A percentile compares a stretch with the other conserved stretches of the same genome.
Evolutionary conservation across 2,329 filamentous ascomycete species (phyloP).

Genomic region (Xylaria sp.): DNA sequence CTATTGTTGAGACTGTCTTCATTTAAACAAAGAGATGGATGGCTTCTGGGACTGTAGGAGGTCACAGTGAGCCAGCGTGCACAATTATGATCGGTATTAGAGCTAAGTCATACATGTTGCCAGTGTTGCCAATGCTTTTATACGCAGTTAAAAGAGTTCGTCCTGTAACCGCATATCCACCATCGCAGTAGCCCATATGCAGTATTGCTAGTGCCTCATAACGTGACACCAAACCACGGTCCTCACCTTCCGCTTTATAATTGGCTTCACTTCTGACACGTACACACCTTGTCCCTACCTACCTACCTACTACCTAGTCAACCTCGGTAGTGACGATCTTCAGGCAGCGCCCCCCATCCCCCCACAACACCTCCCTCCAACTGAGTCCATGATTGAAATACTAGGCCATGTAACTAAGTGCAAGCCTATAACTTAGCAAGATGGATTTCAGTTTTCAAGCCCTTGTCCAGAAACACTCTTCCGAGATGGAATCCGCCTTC

Average conservation of each 20-base stretch:
- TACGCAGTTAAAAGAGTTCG: slow-evolving; percentile 17
- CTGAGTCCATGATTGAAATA: slow-evolving; percentile 16
- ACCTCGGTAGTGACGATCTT: slow-evolving; percentile 17
- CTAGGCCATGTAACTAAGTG: slow-evolving; percentile 8
- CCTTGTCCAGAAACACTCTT: slow-evolving; percentile 34
- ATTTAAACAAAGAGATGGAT: slow-evolving; percentile 2
- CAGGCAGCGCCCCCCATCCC: slow-evolving; percentile 5
- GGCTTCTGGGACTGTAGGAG: neutral
- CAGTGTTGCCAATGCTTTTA: slow-evolving; percentile 2
- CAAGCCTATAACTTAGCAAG: neutral
- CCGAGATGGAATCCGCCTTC: slow-evolving; percentile 44
- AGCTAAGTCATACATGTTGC: neutral
- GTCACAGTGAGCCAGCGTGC: neutral
- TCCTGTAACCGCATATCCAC: slow-evolving; percentile 20
- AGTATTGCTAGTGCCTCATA: slow-evolving; percentile 10
- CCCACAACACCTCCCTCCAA: neutral
- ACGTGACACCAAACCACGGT: slow-evolving; percentile 6
- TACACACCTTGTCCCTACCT: slow-evolving; percentile 14
- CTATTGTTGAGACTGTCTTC: neutral
- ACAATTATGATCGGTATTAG: neutral
- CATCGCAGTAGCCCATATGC: slow-evolving; percentile 5
- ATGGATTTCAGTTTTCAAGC: slow-evolving; percentile 40
- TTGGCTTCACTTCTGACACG: slow-evolving; percentile 20
- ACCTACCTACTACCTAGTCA: neutral
- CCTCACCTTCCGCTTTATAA: slow-evolving; percentile 4